These are phyloP conservation scores for Lunularia cruciata DNA, from an alignment of 225 moss, liverwort and hornwort species.

Conservation along the genomic window DNA sequence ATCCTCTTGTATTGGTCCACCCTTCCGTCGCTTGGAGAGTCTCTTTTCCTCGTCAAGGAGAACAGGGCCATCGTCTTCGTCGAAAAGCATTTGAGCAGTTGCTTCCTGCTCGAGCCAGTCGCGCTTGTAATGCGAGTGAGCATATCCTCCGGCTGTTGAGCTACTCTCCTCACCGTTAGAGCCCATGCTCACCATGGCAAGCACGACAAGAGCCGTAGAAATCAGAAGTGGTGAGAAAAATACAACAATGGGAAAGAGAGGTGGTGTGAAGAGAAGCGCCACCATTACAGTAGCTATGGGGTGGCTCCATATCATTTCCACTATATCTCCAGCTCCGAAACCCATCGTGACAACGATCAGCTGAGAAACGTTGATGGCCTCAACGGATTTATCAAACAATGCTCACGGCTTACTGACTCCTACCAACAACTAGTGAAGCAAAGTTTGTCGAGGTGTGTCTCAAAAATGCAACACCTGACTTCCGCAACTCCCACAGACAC, in stretches of 20 bases:
- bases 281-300: constrained; percentile 53
- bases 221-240: constrained; percentile 87
- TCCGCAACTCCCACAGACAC: no score
- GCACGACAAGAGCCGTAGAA: constrained; percentile 77
- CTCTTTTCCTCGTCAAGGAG: constrained; percentile 26
- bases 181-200: constrained; percentile 71
- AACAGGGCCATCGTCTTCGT: constrained; percentile 37
- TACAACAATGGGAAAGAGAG: constrained; percentile 68
- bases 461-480: no score
- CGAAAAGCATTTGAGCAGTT: constrained; percentile 21
- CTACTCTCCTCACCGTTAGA: constrained; percentile 10
- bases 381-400: background rate
- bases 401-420: background rate
- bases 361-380: background rate
- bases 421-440: no score
- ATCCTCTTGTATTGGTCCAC: constrained; percentile 27
- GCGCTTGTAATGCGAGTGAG: constrained; percentile 43
- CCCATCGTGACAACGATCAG: constrained; percentile 45
- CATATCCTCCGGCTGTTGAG: constrained; percentile 3
- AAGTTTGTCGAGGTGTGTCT: no score
- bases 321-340: constrained; percentile 49
- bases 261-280: constrained; percentile 68
- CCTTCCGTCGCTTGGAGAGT: constrained; percentile 35
- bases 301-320: constrained; percentile 58
- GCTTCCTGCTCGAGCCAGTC: constrained; percentile 45